A percentile compares a stretch with the other conserved stretches of the same genome.
These are phyloP conservation scores for Annulohypoxylon moriforme DNA, from an alignment of 495 filamentous ascomycete species.

Conservation along the genomic window DNA sequence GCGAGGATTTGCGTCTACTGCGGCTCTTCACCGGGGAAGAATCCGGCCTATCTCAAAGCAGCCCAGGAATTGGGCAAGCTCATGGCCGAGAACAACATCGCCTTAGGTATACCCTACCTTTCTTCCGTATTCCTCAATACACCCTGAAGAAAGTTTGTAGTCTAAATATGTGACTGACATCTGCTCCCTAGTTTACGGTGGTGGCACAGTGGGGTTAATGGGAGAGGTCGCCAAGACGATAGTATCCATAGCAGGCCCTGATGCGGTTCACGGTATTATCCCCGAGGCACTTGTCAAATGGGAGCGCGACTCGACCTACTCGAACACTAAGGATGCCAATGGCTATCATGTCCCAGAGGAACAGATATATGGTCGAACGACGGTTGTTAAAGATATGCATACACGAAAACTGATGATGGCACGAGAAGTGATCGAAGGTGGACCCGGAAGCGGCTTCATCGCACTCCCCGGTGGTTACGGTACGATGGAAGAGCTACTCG, in stretches of 20 bases:
- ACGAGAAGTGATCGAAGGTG: slow-evolving; percentile 80
- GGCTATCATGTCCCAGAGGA: slow-evolving; percentile 67
- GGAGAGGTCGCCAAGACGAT: slow-evolving; percentile 89
- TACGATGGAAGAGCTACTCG: slow-evolving; percentile 95
- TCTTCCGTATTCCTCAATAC: too few species aligned
- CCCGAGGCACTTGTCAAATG: slow-evolving; percentile 84
- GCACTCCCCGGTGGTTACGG: slow-evolving; percentile 92
- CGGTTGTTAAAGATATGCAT: slow-evolving; percentile 94
- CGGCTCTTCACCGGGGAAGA: slow-evolving; percentile 77
- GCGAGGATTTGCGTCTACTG: slow-evolving; percentile 82
- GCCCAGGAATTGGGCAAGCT: slow-evolving; percentile 79
- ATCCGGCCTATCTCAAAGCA: slow-evolving; percentile 74
- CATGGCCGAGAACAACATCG: slow-evolving; percentile 79
- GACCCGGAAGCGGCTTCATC: slow-evolving; percentile 87
- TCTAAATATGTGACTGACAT: slow-evolving; percentile 27
- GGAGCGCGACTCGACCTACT: slow-evolving; percentile 70
- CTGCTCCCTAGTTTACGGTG: slow-evolving; percentile 77
- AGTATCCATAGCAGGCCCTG: slow-evolving; percentile 83
- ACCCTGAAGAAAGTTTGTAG: background rate
- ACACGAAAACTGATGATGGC: slow-evolving; percentile 94
- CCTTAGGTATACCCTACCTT: slow-evolving; percentile 60
- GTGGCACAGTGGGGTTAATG: slow-evolving; percentile 95
- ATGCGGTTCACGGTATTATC: slow-evolving; percentile 91
- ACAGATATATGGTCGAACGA: slow-evolving; percentile 80
- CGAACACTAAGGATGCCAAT: slow-evolving; percentile 46